phyloP scores from a whole-genome alignment of 2,329 filamentous ascomycete genomes.

The Epichloe scottii region DNA sequence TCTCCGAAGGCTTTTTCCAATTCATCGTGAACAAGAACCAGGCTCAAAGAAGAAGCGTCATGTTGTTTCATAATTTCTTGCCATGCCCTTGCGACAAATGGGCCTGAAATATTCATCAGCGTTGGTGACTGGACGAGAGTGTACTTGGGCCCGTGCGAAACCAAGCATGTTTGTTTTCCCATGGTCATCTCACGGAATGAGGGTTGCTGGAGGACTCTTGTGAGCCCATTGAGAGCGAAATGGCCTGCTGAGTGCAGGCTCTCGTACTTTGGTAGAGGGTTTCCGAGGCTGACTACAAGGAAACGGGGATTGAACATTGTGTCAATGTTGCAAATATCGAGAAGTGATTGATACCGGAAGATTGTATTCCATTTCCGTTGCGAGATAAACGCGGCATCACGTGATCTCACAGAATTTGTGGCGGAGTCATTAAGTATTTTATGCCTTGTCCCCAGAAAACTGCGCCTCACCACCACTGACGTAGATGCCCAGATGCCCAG shows the following conservation, averaged over 20 bases:
- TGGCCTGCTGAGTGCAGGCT: constrained; percentile 86
- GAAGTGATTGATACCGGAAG: neutral
- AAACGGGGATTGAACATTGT: constrained; percentile 38
- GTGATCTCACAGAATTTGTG: constrained; percentile 11
- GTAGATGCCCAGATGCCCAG: constrained; percentile 10
- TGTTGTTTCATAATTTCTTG: constrained; percentile 35
- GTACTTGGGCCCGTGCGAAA: constrained; percentile 37
- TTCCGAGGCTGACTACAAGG: constrained; percentile 79
- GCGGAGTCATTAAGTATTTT: constrained; percentile 3
- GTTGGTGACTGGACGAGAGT: constrained; percentile 63
- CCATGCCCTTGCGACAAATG: constrained; percentile 55
- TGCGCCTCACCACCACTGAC: constrained; percentile 11
- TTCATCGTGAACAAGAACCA: constrained; percentile 85
- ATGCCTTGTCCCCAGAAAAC: neutral
- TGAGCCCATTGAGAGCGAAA: constrained; percentile 53
- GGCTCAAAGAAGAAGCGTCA: constrained; percentile 22
- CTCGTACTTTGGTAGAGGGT: constrained; percentile 60
- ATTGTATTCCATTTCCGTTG: neutral
- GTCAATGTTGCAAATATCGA: neutral
- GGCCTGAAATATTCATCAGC: constrained; percentile 76
- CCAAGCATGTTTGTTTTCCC: constrained; percentile 40
- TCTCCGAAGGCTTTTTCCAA: constrained; percentile 60
- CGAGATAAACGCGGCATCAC: constrained; percentile 15
- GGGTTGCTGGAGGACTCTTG: constrained; percentile 31
- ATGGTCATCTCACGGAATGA: constrained; percentile 32